phyloP scores from a whole-genome alignment of 352 stramenopile genomes.

The Globisporangium rhizosaccharum region DNA sequence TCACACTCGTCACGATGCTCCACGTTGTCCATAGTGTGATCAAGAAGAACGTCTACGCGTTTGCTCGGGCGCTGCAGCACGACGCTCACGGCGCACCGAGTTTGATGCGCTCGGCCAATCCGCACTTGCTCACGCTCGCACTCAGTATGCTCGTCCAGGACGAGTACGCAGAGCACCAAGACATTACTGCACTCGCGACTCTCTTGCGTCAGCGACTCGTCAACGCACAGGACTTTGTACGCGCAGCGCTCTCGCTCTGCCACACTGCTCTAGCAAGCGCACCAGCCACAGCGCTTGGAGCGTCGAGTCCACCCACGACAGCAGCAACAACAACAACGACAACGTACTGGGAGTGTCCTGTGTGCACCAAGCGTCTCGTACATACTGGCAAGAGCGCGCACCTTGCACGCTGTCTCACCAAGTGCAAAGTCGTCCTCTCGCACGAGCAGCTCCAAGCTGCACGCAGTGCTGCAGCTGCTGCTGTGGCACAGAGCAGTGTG shows the following conservation, averaged over 20 bases:
- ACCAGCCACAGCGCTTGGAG: neutral
- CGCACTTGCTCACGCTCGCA: slow-evolving; percentile 7
- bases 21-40: slow-evolving; percentile 5
- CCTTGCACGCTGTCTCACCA: slow-evolving; percentile 5
- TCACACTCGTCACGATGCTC: slow-evolving; percentile 4
- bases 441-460: slow-evolving; percentile 8
- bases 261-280: neutral
- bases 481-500: neutral
- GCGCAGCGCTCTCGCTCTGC: slow-evolving; percentile 9
- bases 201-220: slow-evolving; percentile 9
- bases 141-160: slow-evolving; percentile 9
- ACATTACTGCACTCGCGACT: neutral
- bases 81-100: slow-evolving; percentile 5
- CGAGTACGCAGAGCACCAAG: slow-evolving; percentile 1
- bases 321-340: neutral
- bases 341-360: slow-evolving; percentile 13
- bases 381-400: slow-evolving; percentile 10
- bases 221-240: slow-evolving; percentile 6
- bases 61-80: slow-evolving; percentile 13
- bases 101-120: slow-evolving; percentile 6
- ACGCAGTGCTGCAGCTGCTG: neutral
- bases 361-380: slow-evolving; percentile 9
- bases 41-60: slow-evolving; percentile 10
- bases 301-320: neutral
- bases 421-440: slow-evolving; percentile 9